Evolutionary conservation across 2,329 filamentous ascomycete species (phyloP).

Genomic region (Cordyceps tenuipes): DNA sequence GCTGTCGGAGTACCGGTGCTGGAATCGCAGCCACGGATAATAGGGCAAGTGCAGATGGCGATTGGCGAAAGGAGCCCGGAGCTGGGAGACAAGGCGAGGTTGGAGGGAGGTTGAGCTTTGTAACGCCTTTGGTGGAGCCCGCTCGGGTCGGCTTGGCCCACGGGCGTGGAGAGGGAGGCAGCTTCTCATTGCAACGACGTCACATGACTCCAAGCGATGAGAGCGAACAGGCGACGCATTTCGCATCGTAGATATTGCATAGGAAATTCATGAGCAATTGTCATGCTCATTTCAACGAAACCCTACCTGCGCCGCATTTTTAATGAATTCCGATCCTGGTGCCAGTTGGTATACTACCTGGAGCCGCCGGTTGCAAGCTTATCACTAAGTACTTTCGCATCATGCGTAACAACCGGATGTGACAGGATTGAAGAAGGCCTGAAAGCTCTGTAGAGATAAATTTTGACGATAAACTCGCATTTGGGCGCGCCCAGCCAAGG

Average conservation of each 20-base stretch:
- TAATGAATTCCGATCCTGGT: too few relatives aligned
- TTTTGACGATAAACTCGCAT: too few relatives aligned
- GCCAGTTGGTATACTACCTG: too few relatives aligned
- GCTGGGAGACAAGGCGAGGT: constrained; percentile 23
- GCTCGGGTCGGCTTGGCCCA: constrained; percentile 20
- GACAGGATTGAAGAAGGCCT: too few relatives aligned
- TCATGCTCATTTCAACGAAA: too few relatives aligned
- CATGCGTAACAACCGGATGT: too few relatives aligned
- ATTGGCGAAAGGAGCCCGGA: constrained; percentile 16
- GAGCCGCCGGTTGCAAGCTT: too few relatives aligned
- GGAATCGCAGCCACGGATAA: constrained; percentile 12
- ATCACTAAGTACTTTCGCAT: too few relatives aligned
- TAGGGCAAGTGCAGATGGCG: constrained; percentile 17
- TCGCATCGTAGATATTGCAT: not conserved
- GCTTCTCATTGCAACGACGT: constrained; percentile 23
- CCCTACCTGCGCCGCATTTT: too few relatives aligned
- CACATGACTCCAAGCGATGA: constrained; percentile 27
- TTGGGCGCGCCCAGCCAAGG: too few relatives aligned
- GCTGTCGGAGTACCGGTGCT: constrained; percentile 13
- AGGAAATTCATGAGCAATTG: not conserved
- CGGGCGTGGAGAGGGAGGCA: constrained; percentile 12
- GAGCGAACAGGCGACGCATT: not conserved
- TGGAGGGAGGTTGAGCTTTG: constrained; percentile 34
- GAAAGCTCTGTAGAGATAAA: too few relatives aligned
- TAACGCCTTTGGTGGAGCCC: constrained; percentile 29